A percentile compares a stretch with the other conserved stretches of the same genome.
These are phyloP conservation scores for Ascoidea rubescens DNA, from an alignment of 805 yeast species.

Conservation along the genomic window DNA sequence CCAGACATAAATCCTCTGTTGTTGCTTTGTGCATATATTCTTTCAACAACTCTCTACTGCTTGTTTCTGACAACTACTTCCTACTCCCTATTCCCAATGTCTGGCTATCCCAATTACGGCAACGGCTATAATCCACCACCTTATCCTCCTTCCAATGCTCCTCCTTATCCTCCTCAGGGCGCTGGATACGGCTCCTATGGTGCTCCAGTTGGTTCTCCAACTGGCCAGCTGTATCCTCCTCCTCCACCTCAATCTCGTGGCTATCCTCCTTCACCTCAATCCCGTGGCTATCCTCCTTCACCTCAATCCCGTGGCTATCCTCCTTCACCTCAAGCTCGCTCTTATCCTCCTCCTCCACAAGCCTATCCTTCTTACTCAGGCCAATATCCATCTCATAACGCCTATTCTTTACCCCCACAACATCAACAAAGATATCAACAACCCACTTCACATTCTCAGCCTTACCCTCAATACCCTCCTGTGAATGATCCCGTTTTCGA, in stretches of 20 bases:
- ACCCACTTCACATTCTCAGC: not conserved
- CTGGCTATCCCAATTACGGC: too few relatives aligned
- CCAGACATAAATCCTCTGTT: not conserved
- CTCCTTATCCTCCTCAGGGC: not conserved
- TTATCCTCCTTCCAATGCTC: too few relatives aligned
- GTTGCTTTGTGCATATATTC: too few relatives aligned
- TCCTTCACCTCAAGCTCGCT: not conserved
- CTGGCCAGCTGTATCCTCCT: not conserved
- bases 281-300: not conserved
- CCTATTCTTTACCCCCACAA: not conserved
- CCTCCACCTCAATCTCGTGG: not conserved
- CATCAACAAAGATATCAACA: not conserved
- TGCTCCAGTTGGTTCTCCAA: not conserved
- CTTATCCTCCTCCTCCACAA: not conserved
- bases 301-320: not conserved
- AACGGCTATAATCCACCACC: not conserved
- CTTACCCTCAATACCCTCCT: not conserved
- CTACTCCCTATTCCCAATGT: not conserved
- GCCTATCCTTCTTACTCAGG: not conserved
- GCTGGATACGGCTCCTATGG: not conserved
- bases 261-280: not conserved
- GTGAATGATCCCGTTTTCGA: not conserved
- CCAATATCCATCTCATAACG: not conserved
- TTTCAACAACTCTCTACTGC: not conserved
- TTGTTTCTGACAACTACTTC: not conserved